These are phyloP conservation scores for Astrocystis sublimbata DNA, from an alignment of 495 filamentous ascomycete genomes.

Conservation along the genomic window DNA sequence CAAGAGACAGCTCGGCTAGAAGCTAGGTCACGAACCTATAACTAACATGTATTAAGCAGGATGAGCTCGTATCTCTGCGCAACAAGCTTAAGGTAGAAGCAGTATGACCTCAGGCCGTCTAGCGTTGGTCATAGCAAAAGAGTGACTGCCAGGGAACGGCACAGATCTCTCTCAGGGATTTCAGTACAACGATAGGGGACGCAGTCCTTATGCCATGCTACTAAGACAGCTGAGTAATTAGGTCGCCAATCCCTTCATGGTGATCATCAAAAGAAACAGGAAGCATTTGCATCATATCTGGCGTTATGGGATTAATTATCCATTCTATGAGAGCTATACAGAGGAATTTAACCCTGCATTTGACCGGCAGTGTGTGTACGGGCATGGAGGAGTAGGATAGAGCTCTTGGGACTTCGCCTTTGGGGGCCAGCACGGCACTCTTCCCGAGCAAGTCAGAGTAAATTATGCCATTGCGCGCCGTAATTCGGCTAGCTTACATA, in stretches of 20 bases:
- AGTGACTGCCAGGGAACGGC: neutral
- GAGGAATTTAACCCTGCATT: neutral
- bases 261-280: constrained; percentile 4
- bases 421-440: neutral
- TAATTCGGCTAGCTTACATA: neutral
- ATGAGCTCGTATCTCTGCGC: constrained; percentile 30
- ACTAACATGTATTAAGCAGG: constrained; percentile 34
- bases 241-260: neutral
- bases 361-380: neutral
- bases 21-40: neutral
- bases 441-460: constrained; percentile 4
- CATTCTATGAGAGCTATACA: constrained; percentile 6
- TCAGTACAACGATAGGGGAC: neutral
- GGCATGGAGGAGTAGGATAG: constrained; percentile 12
- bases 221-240: neutral
- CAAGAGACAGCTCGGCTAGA: neutral
- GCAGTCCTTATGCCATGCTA: neutral
- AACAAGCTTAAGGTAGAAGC: constrained; percentile 31
- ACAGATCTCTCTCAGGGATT: too few species aligned
- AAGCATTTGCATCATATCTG: constrained; percentile 19
- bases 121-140: neutral
- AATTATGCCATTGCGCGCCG: neutral
- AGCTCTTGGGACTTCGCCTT: neutral
- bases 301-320: constrained; percentile 13
- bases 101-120: neutral